These are phyloP conservation scores for Arthrocladium fulminans DNA, from an alignment of 2,329 filamentous ascomycete genomes.

Conservation along the genomic window DNA sequence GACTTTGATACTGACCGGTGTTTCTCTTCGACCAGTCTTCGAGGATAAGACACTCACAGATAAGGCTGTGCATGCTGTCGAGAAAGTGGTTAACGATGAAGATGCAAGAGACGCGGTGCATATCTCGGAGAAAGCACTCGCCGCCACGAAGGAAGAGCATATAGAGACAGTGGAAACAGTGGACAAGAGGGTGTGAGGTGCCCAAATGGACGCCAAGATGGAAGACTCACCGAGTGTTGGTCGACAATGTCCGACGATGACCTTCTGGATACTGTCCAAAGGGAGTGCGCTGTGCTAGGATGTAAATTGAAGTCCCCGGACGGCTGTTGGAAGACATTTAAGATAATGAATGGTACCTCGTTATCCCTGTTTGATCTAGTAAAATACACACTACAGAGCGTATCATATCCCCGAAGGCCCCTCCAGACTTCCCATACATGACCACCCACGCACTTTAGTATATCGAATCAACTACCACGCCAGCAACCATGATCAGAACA, in stretches of 20 bases:
- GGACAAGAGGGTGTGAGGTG: neutral
- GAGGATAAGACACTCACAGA: conserved; percentile 31
- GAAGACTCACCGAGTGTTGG: too few species aligned
- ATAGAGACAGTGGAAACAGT: neutral
- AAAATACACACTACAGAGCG: neutral
- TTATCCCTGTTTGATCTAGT: neutral
- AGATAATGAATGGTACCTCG: neutral
- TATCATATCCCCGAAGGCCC: too few species aligned
- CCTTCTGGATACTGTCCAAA: too few species aligned
- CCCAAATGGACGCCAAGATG: neutral
- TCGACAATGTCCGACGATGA: too few species aligned
- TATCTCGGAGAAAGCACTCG: neutral
- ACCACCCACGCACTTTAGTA: neutral
- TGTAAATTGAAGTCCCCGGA: too few species aligned
- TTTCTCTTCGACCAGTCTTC: conserved; percentile 26
- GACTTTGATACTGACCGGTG: neutral
- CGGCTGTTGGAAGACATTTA: too few species aligned
- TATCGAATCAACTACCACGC: neutral
- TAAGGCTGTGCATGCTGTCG: conserved; percentile 29
- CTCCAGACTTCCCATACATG: neutral
- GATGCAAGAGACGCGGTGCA: neutral
- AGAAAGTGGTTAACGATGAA: conserved; percentile 28
- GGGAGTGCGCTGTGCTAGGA: too few species aligned
- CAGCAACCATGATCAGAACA: neutral
- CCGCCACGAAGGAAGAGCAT: neutral